Evolutionary conservation across 768 basidiomycete species (phyloP).

Genomic region (Leccinum barrowsii): DNA sequence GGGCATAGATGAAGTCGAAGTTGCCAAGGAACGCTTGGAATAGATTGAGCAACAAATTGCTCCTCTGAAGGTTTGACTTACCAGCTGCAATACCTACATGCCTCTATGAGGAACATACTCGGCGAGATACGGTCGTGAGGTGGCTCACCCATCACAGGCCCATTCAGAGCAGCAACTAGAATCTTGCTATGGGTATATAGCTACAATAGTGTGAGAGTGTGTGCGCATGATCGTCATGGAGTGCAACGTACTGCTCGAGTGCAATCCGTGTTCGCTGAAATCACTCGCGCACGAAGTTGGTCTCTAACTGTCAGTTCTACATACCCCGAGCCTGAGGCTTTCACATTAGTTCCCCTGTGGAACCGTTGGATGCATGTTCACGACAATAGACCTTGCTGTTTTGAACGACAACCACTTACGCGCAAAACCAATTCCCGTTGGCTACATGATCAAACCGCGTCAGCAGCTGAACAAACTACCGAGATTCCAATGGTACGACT

Average conservation of each 20-base stretch:
- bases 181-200: conserved; percentile 68
- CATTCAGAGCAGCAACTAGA: conserved; percentile 68
- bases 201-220: conserved; percentile 30
- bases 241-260: conserved; percentile 53
- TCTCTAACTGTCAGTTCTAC: conserved; percentile 38
- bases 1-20: conserved; percentile 71
- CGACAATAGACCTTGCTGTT: background rate
- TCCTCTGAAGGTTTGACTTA: conserved; percentile 14
- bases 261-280: conserved; percentile 54
- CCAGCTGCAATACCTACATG: conserved; percentile 62
- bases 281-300: conserved; percentile 43
- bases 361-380: background rate
- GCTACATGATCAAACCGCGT: conserved; percentile 34
- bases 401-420: conserved; percentile 42
- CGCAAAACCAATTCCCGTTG: conserved; percentile 70
- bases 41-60: background rate
- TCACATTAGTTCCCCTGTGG: conserved; percentile 58
- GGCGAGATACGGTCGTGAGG: background rate
- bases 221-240: background rate
- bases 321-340: conserved; percentile 13
- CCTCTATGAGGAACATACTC: conserved; percentile 2
- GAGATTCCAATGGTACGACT: background rate
- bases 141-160: conserved; percentile 65
- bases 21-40: conserved; percentile 59
- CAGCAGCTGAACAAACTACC: background rate